Percentiles rank a stretch among this genome's conserved stretches.
These are phyloP conservation scores for Scheffersomyces illinoinensis DNA, from an alignment of 1,139 yeast genomes.

Conservation along the genomic window DNA sequence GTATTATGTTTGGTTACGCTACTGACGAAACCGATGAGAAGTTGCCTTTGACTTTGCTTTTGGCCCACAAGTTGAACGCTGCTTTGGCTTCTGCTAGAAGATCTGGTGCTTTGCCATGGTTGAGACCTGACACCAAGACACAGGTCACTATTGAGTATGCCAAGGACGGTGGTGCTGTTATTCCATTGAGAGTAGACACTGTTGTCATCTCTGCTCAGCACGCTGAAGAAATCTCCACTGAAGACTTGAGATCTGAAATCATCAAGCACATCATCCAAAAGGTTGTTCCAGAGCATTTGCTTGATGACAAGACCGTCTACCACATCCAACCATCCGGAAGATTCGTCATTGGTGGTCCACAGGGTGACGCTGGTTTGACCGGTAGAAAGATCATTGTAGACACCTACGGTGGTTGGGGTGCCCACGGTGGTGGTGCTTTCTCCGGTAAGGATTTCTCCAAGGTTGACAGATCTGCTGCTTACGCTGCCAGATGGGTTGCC, in stretches of 20 bases:
- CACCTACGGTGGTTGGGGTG: conserved; percentile 99
- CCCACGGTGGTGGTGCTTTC: conserved; percentile 99
- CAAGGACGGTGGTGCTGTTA: conserved; percentile 91
- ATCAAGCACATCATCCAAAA: conserved; percentile 79
- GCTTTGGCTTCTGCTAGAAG: conserved; percentile 98
- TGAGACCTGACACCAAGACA: conserved; percentile 99
- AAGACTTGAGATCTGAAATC: conserved; percentile 80
- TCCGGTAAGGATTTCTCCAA: conserved; percentile 99
- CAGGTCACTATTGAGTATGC: conserved; percentile 98
- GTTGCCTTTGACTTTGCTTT: conserved; percentile 90
- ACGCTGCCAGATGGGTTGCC: conserved; percentile 99
- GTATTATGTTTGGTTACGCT: conserved; percentile 99
- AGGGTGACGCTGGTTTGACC: conserved; percentile 99
- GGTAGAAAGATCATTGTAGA: conserved; percentile 99
- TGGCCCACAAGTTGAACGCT: conserved; percentile 94
- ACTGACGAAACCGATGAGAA: conserved; percentile 98
- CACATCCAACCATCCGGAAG: conserved; percentile 99
- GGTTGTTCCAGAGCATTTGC: conserved; percentile 86
- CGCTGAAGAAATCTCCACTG: conserved; percentile 93
- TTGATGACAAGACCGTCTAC: conserved; percentile 93
- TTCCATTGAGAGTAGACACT: conserved; percentile 96
- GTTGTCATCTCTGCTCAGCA: conserved; percentile 97
- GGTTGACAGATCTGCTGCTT: conserved; percentile 99
- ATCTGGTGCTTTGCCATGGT: conserved; percentile 90
- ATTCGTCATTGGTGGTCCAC: conserved; percentile 99